These are phyloP conservation scores for Brettanomyces bruxellensis DNA, from an alignment of 805 yeast genomes.

Conservation along the genomic window DNA sequence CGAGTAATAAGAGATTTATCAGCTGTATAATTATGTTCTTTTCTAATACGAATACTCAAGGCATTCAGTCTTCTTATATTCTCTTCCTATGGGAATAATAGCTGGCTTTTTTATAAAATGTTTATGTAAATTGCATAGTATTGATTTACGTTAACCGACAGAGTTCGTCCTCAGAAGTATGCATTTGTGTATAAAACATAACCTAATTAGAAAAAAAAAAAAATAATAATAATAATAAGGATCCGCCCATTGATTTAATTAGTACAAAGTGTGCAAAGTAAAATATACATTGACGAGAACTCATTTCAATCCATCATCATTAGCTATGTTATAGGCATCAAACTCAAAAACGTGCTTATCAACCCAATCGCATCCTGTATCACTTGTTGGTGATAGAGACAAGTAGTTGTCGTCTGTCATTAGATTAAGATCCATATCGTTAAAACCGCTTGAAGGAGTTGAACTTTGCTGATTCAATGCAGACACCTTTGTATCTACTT, in stretches of 20 bases:
- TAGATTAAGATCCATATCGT: slow-evolving; percentile 19
- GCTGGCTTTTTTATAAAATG: neutral
- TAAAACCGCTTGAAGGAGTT: slow-evolving; percentile 6
- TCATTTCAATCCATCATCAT: neutral
- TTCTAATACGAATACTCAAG: neutral
- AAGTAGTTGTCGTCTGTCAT: slow-evolving; percentile 13
- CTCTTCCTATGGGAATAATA: neutral
- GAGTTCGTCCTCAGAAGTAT: too few species aligned
- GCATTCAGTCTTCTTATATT: neutral
- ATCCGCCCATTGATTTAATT: too few species aligned
- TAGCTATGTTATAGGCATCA: slow-evolving; percentile 19
- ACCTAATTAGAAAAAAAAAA: too few species aligned
- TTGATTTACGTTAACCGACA: too few species aligned
- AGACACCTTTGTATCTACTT: neutral
- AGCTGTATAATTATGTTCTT: neutral
- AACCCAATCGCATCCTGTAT: slow-evolving; percentile 53
- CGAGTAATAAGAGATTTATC: slow-evolving; percentile 1
- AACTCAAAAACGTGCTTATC: slow-evolving; percentile 37
- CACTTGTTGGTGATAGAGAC: slow-evolving; percentile 24
- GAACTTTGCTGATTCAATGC: neutral
- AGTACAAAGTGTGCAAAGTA: neutral
- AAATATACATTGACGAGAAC: neutral
- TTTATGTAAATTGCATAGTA: too few species aligned
- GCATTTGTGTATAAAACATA: too few species aligned
- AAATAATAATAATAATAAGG: too few species aligned